Conservation (phyloP, 345 rosid genomes). For the Gossypium anomalum region DNA sequence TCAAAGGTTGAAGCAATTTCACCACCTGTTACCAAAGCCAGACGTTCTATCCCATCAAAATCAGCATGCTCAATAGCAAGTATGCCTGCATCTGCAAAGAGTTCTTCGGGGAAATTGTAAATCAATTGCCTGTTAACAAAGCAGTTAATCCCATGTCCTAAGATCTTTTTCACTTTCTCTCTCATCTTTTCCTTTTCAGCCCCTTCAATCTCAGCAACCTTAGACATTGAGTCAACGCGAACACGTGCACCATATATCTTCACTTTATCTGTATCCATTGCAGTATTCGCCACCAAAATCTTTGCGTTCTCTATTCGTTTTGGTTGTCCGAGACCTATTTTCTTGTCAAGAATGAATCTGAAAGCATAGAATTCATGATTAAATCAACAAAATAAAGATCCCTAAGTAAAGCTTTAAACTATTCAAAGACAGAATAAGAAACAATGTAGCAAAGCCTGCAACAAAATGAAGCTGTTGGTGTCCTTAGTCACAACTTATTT, state of each 20-base stretch:
- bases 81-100: conserved; percentile 94
- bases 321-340: conserved; percentile 96
- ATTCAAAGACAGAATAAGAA: neutral
- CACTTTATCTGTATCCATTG: conserved; percentile 99
- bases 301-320: conserved; percentile 93
- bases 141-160: conserved; percentile 90
- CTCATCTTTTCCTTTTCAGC: conserved; percentile 99
- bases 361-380: conserved; percentile 15
- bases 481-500: neutral
- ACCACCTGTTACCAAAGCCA: conserved; percentile 93
- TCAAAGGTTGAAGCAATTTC: conserved; percentile 97
- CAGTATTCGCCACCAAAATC: conserved; percentile 96
- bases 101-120: conserved; percentile 96
- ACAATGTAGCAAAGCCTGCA: neutral
- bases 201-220: conserved; percentile 95
- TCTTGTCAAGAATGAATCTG: conserved; percentile 99
- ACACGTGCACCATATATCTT: conserved; percentile 99
- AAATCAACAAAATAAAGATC: neutral
- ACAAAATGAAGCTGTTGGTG: neutral
- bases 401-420: neutral
- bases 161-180: conserved; percentile 93
- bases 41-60: conserved; percentile 95
- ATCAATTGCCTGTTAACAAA: conserved; percentile 97
- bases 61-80: conserved; percentile 99
- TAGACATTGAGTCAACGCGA: conserved; percentile 97